A percentile compares a stretch with the other conserved stretches of the same genome.
These are phyloP conservation scores for Colletotrichum sp. DNA, from an alignment of 2,329 filamentous ascomycete species.

Conservation along the genomic window DNA sequence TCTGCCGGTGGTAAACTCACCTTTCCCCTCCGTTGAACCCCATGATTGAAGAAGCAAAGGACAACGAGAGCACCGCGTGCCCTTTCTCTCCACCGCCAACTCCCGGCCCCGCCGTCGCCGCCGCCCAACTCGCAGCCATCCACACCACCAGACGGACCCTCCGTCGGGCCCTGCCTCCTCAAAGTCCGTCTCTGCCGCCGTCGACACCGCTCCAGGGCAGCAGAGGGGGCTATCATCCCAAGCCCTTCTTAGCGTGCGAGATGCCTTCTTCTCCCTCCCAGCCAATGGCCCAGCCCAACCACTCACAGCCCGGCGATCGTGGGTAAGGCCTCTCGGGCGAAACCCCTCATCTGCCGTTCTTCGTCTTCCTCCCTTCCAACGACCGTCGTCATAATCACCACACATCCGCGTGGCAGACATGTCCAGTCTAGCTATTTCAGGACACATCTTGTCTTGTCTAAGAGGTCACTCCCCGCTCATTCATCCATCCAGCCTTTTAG, in stretches of 20 bases:
- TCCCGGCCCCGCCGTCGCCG: background rate
- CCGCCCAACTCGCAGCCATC: background rate
- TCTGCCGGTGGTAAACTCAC: background rate
- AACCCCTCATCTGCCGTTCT: background rate
- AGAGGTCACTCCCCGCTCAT: background rate
- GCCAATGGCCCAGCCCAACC: background rate
- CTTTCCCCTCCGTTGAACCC: background rate
- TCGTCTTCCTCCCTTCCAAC: background rate
- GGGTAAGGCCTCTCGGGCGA: conserved; percentile 19
- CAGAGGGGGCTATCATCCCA: background rate
- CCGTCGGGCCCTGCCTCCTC: background rate
- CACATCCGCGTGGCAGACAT: background rate
- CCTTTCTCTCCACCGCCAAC: background rate
- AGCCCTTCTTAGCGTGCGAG: background rate
- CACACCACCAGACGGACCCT: background rate
- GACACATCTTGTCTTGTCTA: background rate
- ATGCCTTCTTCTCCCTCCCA: background rate
- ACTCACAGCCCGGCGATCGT: conserved; percentile 12
- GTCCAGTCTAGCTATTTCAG: background rate
- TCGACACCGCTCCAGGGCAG: background rate
- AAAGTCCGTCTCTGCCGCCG: background rate
- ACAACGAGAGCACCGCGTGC: background rate
- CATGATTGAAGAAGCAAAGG: background rate
- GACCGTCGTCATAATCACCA: background rate
- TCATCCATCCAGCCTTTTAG: background rate